phyloP scores from a whole-genome alignment of 139 green algal genomes.

The Micractinium sp. region DNA sequence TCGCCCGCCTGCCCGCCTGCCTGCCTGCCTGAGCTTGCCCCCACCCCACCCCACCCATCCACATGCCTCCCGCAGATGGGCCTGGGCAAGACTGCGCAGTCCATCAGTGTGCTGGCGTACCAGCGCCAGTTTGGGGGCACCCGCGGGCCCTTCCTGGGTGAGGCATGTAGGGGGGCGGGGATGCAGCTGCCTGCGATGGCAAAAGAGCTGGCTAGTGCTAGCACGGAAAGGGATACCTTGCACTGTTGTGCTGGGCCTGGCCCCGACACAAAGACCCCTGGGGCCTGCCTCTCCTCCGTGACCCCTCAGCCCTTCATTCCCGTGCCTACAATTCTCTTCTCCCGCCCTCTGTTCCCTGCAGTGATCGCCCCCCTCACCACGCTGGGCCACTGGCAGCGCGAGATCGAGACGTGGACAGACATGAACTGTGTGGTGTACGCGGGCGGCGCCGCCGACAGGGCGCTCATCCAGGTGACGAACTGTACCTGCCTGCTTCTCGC shows the following conservation, averaged over 20 bases:
- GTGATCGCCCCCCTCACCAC: conserved; percentile 94
- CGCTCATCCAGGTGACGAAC: conserved; percentile 55
- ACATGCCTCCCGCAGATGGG: conserved; percentile 79
- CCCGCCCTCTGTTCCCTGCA: not conserved
- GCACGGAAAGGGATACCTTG: no score
- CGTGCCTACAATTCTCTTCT: not conserved
- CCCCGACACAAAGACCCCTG: no score
- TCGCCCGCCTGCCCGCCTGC: no score
- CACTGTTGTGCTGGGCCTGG: no score
- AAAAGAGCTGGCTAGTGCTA: no score
- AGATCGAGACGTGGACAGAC: conserved; percentile 91
- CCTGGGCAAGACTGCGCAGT: conserved; percentile 88
- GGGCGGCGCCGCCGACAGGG: conserved; percentile 67
- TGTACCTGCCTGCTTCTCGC: not conserved
- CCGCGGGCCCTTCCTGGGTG: conserved; percentile 79
- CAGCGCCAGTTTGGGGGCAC: conserved; percentile 61
- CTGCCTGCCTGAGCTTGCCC: no score
- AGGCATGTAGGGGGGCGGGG: not conserved
- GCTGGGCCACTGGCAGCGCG: conserved; percentile 92
- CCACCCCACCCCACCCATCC: no score
- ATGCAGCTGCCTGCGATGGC: no score
- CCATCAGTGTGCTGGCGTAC: conserved; percentile 76
- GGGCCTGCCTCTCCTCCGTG: no score
- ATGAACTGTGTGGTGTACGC: conserved; percentile 89
- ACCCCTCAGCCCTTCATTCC: no score